Base-by-base conservation (phyloP, 208 protist genomes). In the Trypanosoma mega region DNA sequence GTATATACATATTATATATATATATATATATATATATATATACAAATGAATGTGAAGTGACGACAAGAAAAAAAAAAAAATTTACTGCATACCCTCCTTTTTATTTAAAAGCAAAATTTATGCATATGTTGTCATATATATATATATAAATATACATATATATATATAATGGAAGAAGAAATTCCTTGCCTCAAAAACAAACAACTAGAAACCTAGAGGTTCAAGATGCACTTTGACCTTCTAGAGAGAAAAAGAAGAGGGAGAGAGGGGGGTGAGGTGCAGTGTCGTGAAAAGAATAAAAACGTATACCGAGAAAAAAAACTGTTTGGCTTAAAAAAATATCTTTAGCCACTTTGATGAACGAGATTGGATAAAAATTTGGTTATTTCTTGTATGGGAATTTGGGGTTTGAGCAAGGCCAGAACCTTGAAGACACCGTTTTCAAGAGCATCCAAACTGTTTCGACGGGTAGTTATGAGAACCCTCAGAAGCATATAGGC, bases 401-500 rank as follows among this genome's bases (percentile, higher is more conserved):
- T 39, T 2, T 56, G 21, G n/a, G 64, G 64, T 31, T 64, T 63
- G 9, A 71, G 49, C 9, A 55, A 52, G 41, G 63, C 6, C 21
- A 71, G 51, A 14, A 77, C 24, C 23, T 54, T 62, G 33, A 63
- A 63, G 24, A 77, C 23, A 2, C 57, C 63, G 47, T 59, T 56
- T 27, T 59, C 55, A 20, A 77, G 50, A 4, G 47, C 21, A 9
- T 23, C 37, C 30, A 5, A 29, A 55, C 76, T 51, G 6, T 26
- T 36, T 14, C 47, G 27, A 4, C 70, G 63, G 7, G 69, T 82
- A 14, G 63, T 11, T 0, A 66, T 33, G 27, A 82, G 36, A 21
- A 77, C 52, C 50, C 74, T 69, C 44, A 77, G 21, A 2, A 82
- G 56, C 36, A 76, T 21, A 50, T 72, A 76, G 1, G 64, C 41